These are phyloP conservation scores for Nicotiana tomentosiformis DNA, from an alignment of 257 asterid genomes.

Conservation along the genomic window DNA sequence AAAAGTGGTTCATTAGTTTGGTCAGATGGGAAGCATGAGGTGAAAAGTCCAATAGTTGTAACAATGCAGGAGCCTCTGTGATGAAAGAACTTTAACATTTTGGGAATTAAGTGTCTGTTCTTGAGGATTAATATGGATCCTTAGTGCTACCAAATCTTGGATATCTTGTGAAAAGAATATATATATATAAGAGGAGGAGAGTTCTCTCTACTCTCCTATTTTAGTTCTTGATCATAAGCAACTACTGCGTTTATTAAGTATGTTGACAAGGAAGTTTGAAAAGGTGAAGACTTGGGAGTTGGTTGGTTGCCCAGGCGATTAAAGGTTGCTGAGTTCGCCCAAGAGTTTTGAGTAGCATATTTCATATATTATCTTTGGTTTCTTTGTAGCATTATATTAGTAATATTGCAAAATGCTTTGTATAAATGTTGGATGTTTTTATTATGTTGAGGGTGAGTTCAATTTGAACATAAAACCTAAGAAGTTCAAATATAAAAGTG, in stretches of 20 bases:
- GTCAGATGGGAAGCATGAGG: slow-evolving; percentile 77
- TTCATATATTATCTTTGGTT: not conserved
- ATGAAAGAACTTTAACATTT: not conserved
- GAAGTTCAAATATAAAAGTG: not conserved
- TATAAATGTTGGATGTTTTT: not conserved
- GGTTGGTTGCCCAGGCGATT: not conserved
- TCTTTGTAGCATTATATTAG: not conserved
- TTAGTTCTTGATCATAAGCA: not conserved
- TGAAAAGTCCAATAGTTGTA: slow-evolving; percentile 63
- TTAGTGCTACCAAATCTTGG: not conserved
- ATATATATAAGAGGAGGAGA: not conserved
- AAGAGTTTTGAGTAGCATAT: not conserved
- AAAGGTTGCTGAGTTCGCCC: not conserved
- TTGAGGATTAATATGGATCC: not conserved
- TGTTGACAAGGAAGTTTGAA: not conserved
- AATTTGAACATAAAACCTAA: not conserved
- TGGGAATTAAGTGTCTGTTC: not conserved
- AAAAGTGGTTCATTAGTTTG: slow-evolving; percentile 70
- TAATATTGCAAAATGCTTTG: not conserved
- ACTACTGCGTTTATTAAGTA: not conserved
- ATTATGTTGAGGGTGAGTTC: not conserved
- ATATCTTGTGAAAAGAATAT: not conserved
- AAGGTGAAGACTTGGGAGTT: not conserved
- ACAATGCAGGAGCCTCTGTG: slow-evolving; percentile 75
- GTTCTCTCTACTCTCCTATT: not conserved